Evolutionary conservation across 306 rosid genomes (phyloP).

Genomic region (Echinosophora koreensis): DNA sequence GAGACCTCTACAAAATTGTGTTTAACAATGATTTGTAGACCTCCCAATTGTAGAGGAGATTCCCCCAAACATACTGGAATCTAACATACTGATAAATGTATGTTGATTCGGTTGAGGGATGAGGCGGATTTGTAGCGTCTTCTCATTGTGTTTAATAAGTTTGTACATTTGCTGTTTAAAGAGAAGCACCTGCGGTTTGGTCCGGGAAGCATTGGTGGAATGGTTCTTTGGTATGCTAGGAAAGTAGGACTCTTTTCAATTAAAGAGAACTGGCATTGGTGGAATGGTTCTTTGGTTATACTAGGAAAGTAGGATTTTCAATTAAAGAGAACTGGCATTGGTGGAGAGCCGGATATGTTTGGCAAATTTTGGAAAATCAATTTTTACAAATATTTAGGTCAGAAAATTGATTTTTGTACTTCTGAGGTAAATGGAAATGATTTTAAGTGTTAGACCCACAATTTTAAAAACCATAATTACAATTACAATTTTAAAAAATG

Average conservation of each 20-base stretch:
- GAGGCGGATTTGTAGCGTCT: background rate
- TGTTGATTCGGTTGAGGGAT: background rate
- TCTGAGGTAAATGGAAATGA: no score
- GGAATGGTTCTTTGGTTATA: background rate
- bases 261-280: background rate
- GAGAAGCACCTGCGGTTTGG: background rate
- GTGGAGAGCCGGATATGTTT: no score
- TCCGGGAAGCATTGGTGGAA: background rate
- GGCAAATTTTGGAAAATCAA: no score
- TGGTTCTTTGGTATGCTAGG: background rate
- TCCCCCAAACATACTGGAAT: background rate
- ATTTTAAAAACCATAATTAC: no score
- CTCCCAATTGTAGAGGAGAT: background rate
- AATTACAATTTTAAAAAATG: no score
- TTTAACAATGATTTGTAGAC: slow-evolving; percentile 4
- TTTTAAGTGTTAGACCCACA: no score
- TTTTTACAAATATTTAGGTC: no score
- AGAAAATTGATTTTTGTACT: no score
- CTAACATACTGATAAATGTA: background rate
- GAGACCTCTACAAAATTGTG: background rate
- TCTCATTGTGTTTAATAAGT: background rate
- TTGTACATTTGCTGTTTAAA: background rate
- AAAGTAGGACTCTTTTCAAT: background rate
- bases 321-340: background rate
- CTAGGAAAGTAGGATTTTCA: no score